Base-by-base conservation (phyloP, 202 grass and related monocot species). In the Setaria italica region DNA sequence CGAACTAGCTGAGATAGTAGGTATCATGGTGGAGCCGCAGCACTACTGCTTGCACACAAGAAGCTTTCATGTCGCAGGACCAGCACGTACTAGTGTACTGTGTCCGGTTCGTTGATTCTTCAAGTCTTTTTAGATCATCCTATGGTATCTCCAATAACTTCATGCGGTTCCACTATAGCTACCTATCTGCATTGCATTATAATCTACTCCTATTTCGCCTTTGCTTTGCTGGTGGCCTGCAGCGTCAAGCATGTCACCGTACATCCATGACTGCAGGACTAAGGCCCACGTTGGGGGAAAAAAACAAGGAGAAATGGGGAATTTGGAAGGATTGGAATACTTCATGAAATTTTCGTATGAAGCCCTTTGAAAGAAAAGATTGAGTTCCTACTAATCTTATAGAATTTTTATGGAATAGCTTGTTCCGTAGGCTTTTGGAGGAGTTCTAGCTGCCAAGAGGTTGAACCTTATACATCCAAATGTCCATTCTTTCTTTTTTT, bases 21-120 rank as follows among this genome's bases (percentile, higher is more conserved):
- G 25, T 76, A 16, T 70, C 79, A 62, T 62, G 85, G 51, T 87
- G 78, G 79, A 87, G 62, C 41, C 29, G 60, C 77, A 43, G 57
- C 65, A n/a, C 43, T 49, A n/a, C 56, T 55, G 11, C 58, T 17
- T 29, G 7, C n/a, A 19, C 4, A 9, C 17, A 9, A 3, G 7
- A 7, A 42, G 41, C 72, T 60, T 14, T 82, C 79, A 69, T 6
- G 11, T 53, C 39, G 42, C 62, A 70, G 79, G 85, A 82, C 49
- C 71, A 77, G 39, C 39, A 41, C 50, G 34, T 64, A 12, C 73
- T 12, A 12, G 39, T 12, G 1, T 1, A n/a, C 53, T 17, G 17
- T 69, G 39, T 17, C 9, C 42, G 67, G 77, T 49, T 57, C 13
- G 42, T 21, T 68, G 49, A 47, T 73, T 14, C n/a, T 74, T 73